These are phyloP conservation scores for Beauveria bassiana DNA, from an alignment of 2,329 filamentous ascomycete genomes.

Conservation along the genomic window DNA sequence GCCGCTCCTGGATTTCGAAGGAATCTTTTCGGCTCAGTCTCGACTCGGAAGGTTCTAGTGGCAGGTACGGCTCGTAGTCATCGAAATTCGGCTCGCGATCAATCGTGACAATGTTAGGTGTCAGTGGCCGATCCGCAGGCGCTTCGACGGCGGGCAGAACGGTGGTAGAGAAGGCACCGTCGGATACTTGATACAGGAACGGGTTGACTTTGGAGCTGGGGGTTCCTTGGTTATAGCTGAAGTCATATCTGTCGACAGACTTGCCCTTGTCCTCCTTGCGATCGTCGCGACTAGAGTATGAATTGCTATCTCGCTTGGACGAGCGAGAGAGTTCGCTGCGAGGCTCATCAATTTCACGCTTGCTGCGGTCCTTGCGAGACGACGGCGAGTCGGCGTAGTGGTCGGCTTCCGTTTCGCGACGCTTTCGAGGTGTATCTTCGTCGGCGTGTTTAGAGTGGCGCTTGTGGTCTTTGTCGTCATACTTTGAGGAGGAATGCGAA, in stretches of 20 bases:
- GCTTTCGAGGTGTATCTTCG: conserved; percentile 22
- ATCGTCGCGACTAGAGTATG: conserved; percentile 20
- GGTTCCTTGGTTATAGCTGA: conserved; percentile 16
- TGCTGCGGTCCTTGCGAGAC: conserved; percentile 21
- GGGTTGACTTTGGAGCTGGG: conserved; percentile 39
- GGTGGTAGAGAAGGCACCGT: conserved; percentile 44
- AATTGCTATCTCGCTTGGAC: conserved; percentile 18
- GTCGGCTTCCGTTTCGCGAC: conserved; percentile 20
- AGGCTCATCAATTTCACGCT: conserved; percentile 23
- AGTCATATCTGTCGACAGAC: conserved; percentile 12
- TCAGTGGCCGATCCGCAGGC: conserved; percentile 36
- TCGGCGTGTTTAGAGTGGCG: conserved; percentile 26
- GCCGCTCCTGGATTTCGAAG: conserved; percentile 33
- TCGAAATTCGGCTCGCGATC: conserved; percentile 46
- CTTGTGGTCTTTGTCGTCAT: conserved; percentile 21
- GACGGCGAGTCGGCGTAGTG: conserved; percentile 18
- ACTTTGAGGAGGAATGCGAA: conserved; percentile 19
- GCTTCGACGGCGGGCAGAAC: conserved; percentile 28
- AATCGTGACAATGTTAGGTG: conserved; percentile 45
- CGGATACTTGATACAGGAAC: conserved; percentile 50
- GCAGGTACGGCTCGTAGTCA: conserved; percentile 24
- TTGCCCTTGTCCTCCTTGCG: conserved; percentile 22
- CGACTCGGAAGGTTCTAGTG: conserved; percentile 20
- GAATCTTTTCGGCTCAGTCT: conserved; percentile 43
- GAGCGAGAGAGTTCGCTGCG: conserved; percentile 19